Percentiles rank a stretch among this genome's conserved stretches.
phyloP scores from a whole-genome alignment of 2,329 filamentous ascomycete species.

The Dothideomycetes sp. region DNA sequence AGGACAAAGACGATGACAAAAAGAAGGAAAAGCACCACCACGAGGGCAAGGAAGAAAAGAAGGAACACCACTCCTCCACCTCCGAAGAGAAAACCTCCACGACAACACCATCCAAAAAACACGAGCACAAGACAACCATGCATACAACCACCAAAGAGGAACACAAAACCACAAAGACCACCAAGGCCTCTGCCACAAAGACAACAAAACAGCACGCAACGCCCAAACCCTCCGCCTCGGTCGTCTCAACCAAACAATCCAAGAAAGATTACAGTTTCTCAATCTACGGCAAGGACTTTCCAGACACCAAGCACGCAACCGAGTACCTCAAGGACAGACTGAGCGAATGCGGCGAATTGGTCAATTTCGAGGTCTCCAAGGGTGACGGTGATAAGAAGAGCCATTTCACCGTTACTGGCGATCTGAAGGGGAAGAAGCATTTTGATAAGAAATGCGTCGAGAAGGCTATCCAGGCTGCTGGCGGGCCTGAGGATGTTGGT shows the following conservation, averaged over 20 bases:
- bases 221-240: too few relatives aligned
- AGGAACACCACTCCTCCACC: neutral
- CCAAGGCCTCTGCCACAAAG: neutral
- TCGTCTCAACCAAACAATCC: neutral
- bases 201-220: neutral
- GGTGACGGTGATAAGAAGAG: too few relatives aligned
- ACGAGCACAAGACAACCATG: too few relatives aligned
- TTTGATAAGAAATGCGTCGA: neutral
- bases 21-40: too few relatives aligned
- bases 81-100: too few relatives aligned
- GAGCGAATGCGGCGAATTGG: too few relatives aligned
- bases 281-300: constrained; percentile 2
- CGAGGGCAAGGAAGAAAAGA: neutral
- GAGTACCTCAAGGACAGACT: too few relatives aligned
- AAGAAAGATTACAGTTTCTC: neutral
- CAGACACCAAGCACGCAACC: neutral
- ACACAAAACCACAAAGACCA: neutral
- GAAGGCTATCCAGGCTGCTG: neutral
- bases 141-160: neutral
- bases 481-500: neutral
- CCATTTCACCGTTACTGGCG: too few relatives aligned
- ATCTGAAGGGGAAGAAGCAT: too few relatives aligned
- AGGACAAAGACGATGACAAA: too few relatives aligned
- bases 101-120: too few relatives aligned
- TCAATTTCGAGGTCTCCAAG: too few relatives aligned